Percentiles rank a stretch among this genome's conserved stretches.
Conservation (phyloP, 225 moss, liverwort and hornwort species). For the Straminergon stramineum region DNA sequence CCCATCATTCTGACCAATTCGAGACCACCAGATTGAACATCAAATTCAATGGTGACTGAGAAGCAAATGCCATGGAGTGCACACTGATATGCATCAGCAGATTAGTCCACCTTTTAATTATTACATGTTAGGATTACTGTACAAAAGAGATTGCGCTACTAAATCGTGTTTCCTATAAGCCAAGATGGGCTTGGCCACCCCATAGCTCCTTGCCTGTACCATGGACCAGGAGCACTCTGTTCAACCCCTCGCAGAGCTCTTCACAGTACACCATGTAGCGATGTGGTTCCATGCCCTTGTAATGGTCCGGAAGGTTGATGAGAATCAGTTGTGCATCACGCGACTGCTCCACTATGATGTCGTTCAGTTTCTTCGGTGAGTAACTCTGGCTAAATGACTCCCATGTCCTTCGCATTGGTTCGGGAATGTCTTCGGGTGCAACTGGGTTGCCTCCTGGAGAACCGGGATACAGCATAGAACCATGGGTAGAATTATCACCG, state of each 20-base stretch:
- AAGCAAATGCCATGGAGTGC: slow-evolving; percentile 4
- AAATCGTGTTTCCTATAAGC: not conserved
- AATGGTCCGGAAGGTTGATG: slow-evolving; percentile 89
- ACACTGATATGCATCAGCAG: not conserved
- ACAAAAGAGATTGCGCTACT: not conserved
- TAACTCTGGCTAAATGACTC: slow-evolving; percentile 84
- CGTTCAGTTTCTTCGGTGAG: slow-evolving; percentile 71
- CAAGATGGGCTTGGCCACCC: slow-evolving; percentile 53
- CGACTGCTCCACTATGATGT: slow-evolving; percentile 70
- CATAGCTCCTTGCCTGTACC: slow-evolving; percentile 90
- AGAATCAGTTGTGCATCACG: slow-evolving; percentile 60
- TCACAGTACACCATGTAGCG: slow-evolving; percentile 89
- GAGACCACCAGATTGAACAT: not conserved
- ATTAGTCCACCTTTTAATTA: not conserved
- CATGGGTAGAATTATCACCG: slow-evolving; percentile 5
- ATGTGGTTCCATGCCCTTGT: slow-evolving; percentile 63
- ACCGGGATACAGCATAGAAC: slow-evolving; percentile 65
- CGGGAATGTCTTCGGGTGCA: slow-evolving; percentile 37
- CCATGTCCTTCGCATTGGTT: slow-evolving; percentile 79
- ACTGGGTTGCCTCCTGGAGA: slow-evolving; percentile 43
- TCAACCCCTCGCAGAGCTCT: slow-evolving; percentile 60
- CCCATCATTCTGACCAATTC: not conserved
- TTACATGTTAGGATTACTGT: slow-evolving; percentile 1
- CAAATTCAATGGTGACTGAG: not conserved
- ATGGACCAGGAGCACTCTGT: slow-evolving; percentile 66